Evolutionary conservation across 331 rosid genomes (phyloP).

Genomic region (Erythrophleum ivorense): DNA sequence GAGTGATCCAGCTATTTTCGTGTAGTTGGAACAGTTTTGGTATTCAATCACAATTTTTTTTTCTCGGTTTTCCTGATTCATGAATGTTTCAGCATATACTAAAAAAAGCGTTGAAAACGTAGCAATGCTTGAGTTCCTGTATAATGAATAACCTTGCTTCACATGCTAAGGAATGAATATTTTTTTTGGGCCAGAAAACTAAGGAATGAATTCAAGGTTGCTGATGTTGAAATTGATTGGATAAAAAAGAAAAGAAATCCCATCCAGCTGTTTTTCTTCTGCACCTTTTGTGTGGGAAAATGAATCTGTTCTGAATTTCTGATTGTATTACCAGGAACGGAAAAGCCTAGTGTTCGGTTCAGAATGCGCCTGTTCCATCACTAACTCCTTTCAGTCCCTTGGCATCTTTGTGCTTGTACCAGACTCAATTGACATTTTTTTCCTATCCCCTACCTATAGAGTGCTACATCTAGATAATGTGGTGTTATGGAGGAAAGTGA

Average conservation of each 20-base stretch:
- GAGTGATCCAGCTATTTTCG: neutral
- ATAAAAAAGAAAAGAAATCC: no score
- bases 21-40: neutral
- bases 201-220: neutral
- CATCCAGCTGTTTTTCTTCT: no score
- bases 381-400: neutral
- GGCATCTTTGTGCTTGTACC: constrained; percentile 3
- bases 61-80: neutral
- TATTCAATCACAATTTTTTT: neutral
- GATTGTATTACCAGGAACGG: neutral
- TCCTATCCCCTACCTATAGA: no score
- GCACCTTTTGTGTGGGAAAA: no score
- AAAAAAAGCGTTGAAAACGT: neutral
- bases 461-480: constrained; percentile 14
- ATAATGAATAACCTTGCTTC: neutral
- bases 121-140: neutral
- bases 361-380: neutral
- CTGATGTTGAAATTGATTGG: neutral
- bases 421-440: neutral
- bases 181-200: no score
- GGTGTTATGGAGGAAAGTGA: no score
- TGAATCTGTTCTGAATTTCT: neutral
- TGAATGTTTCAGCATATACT: neutral
- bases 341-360: neutral
- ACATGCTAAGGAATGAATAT: neutral